phyloP scores from a whole-genome alignment of 345 rosid species.

The Conringia planisiliqua region DNA sequence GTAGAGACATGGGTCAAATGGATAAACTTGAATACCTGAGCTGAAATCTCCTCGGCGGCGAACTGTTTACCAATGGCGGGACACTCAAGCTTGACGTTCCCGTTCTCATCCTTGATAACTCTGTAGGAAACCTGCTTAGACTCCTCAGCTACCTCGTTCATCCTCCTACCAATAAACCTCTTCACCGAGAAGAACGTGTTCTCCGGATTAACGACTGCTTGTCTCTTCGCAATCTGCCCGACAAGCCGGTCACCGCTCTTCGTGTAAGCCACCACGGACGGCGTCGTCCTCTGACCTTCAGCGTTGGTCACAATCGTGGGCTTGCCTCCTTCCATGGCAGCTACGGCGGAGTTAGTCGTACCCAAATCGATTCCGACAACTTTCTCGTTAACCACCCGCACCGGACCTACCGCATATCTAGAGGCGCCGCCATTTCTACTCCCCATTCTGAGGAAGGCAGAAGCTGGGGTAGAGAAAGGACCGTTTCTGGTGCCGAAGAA shows the following conservation, averaged over 20 bases:
- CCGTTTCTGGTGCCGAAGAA: conserved; percentile 53
- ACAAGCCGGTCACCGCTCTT: conserved; percentile 88
- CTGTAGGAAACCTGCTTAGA: conserved; percentile 86
- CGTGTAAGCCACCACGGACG: conserved; percentile 92
- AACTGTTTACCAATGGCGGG: conserved; percentile 89
- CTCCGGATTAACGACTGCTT: conserved; percentile 95
- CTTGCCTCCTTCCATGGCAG: conserved; percentile 99
- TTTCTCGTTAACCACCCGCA: conserved; percentile 75
- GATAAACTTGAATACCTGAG: conserved; percentile 61
- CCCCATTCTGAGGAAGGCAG: conserved; percentile 49
- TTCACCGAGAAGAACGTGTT: conserved; percentile 96
- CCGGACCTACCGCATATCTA: conserved; percentile 47
- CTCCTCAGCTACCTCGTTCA: conserved; percentile 93
- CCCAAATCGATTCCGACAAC: conserved; percentile 96
- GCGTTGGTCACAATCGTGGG: conserved; percentile 96
- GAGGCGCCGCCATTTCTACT: conserved; percentile 50
- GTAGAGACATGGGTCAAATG: background rate
- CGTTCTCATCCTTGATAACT: conserved; percentile 86
- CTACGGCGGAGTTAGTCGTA: conserved; percentile 95
- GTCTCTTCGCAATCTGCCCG: conserved; percentile 96
- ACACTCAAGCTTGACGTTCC: conserved; percentile 92
- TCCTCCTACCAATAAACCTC: conserved; percentile 97
- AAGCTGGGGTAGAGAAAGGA: conserved; percentile 25
- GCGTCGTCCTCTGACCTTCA: conserved; percentile 97
- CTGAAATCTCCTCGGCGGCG: conserved; percentile 97